These are phyloP conservation scores for Citrus australasica DNA, from an alignment of 345 rosid genomes.

Conservation along the genomic window DNA sequence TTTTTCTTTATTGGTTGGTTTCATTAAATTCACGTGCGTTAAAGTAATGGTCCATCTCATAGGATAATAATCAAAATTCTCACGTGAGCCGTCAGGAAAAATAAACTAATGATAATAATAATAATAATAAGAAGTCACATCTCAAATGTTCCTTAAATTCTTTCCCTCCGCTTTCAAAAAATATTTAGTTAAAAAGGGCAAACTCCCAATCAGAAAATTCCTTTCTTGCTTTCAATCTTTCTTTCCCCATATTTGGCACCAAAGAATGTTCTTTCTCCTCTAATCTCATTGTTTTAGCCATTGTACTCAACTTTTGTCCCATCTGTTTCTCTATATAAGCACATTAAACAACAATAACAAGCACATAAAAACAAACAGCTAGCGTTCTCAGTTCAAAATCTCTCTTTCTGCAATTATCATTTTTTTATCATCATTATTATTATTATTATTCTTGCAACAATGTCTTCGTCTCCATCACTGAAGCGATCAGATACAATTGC, in stretches of 20 bases:
- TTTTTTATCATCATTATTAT: not conserved
- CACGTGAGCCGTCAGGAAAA: too few species aligned
- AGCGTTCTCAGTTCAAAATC: conserved; percentile 16
- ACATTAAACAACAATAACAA: conserved; percentile 4
- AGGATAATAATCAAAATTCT: too few species aligned
- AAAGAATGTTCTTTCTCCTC: conserved; percentile 52
- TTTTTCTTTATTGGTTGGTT: too few species aligned
- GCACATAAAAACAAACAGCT: conserved; percentile 1
- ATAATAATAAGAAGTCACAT: not conserved
- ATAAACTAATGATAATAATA: too few species aligned
- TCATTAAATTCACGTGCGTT: too few species aligned
- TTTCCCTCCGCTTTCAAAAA: conserved; percentile 11
- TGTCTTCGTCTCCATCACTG: conserved; percentile 38
- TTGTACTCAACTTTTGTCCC: not conserved
- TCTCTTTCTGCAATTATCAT: conserved; percentile 3
- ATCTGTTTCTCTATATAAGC: conserved; percentile 8
- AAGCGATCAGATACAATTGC: conserved; percentile 66
- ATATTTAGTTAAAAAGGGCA: not conserved
- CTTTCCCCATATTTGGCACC: conserved; percentile 29
- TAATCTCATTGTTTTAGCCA: not conserved
- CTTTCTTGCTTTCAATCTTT: conserved; percentile 5
- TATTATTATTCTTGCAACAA: conserved; percentile 11
- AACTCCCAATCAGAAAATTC: conserved; percentile 8
- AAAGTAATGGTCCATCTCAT: too few species aligned
- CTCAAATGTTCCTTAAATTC: conserved; percentile 10